A percentile compares a stretch with the other conserved stretches of the same genome.
Conservation (phyloP, 495 filamentous ascomycete genomes). For the Trichoderma virens region DNA sequence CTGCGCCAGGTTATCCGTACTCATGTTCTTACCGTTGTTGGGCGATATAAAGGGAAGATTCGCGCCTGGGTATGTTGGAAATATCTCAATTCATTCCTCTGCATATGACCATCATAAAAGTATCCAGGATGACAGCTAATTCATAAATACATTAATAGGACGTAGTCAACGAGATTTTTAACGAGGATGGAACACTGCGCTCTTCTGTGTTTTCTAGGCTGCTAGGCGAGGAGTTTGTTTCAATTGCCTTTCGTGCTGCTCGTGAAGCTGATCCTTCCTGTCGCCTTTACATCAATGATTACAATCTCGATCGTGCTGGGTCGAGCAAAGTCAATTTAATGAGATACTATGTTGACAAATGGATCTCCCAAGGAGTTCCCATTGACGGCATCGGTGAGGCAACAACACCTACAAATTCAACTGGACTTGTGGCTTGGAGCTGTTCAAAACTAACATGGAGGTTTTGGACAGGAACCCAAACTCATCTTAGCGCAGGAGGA, state of each 20-base stretch:
- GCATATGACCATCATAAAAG: background rate
- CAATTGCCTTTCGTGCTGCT: slow-evolving; percentile 56
- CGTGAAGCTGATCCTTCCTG: slow-evolving; percentile 48
- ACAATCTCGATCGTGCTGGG: slow-evolving; percentile 46
- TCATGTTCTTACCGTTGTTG: slow-evolving; percentile 50
- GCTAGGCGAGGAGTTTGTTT: slow-evolving; percentile 49
- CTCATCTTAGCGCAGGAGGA: slow-evolving; percentile 48
- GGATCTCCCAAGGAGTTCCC: slow-evolving; percentile 55
- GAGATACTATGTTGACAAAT: slow-evolving; percentile 56
- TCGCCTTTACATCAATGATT: slow-evolving; percentile 65
- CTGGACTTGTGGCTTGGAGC: background rate
- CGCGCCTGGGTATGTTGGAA: slow-evolving; percentile 41
- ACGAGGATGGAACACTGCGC: slow-evolving; percentile 52
- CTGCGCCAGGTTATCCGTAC: slow-evolving; percentile 50
- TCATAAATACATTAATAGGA: slow-evolving; percentile 27
- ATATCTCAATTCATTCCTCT: background rate
- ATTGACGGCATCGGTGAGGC: slow-evolving; percentile 58
- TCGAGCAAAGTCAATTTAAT: slow-evolving; percentile 53
- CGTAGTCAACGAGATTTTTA: slow-evolving; percentile 62
- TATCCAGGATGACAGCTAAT: too few relatives aligned
- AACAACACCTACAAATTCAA: too few relatives aligned
- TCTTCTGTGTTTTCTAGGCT: slow-evolving; percentile 50
- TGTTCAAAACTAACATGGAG: background rate
- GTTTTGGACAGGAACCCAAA: slow-evolving; percentile 39
- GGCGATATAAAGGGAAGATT: slow-evolving; percentile 55